A percentile compares a stretch with the other conserved stretches of the same genome.
phyloP scores from a whole-genome alignment of 768 basidiomycete species.

The Macrolepiota fuliginosa region DNA sequence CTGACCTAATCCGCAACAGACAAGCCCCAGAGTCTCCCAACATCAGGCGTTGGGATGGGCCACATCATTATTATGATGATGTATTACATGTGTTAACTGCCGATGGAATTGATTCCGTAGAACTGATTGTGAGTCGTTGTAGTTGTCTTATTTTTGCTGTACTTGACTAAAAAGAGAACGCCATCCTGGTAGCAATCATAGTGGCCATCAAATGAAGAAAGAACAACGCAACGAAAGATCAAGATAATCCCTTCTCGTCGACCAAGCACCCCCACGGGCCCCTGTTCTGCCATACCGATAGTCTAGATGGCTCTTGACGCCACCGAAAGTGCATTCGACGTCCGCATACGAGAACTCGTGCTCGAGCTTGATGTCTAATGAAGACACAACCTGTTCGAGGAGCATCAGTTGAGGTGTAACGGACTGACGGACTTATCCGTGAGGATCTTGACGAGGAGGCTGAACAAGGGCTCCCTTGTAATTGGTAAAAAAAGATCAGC shows the following conservation, averaged over 20 bases:
- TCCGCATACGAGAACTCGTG: conserved; percentile 82
- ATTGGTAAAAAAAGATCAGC: conserved; percentile 89
- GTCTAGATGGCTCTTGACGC: conserved; percentile 26
- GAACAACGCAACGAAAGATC: conserved; percentile 39
- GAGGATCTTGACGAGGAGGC: conserved; percentile 94
- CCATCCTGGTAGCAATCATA: too few relatives aligned
- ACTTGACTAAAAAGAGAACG: too few relatives aligned
- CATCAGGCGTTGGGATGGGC: too few relatives aligned
- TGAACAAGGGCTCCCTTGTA: conserved; percentile 98
- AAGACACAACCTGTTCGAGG: conserved; percentile 74
- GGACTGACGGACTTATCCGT: conserved; percentile 89
- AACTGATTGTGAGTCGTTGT: too few relatives aligned
- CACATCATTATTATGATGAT: too few relatives aligned
- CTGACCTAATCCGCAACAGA: too few relatives aligned
- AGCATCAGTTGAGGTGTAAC: conserved; percentile 79
- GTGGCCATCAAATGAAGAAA: not conserved
- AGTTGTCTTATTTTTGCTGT: too few relatives aligned
- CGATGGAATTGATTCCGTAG: too few relatives aligned
- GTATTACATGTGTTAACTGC: too few relatives aligned
- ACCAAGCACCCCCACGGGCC: conserved; percentile 38
- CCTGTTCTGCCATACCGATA: conserved; percentile 49
- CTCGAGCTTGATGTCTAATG: conserved; percentile 75
- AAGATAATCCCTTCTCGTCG: conserved; percentile 49
- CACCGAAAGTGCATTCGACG: conserved; percentile 43
- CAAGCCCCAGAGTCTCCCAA: too few relatives aligned